Conservation (phyloP, 129 eudicot species). For the Escallonia herrerae region DNA sequence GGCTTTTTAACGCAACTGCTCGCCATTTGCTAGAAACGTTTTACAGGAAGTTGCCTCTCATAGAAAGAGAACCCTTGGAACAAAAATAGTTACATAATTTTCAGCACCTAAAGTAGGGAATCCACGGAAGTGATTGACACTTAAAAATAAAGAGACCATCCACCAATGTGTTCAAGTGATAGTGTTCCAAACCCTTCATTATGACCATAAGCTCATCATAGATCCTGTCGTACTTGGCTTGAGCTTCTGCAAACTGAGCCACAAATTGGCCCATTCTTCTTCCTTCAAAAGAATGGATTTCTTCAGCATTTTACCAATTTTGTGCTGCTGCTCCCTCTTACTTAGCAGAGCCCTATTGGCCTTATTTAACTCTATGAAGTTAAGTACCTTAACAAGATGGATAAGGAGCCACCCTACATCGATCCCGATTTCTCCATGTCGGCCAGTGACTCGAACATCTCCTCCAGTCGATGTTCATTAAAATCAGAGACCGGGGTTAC, state of each 20-base stretch:
- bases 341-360: neutral
- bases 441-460: neutral
- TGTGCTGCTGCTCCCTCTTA: neutral
- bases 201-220: neutral
- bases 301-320: neutral
- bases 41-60: no score
- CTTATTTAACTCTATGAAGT: neutral
- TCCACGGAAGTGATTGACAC: no score
- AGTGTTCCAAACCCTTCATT: neutral
- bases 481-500: neutral
- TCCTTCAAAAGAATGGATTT: neutral
- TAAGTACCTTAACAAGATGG: neutral
- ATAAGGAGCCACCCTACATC: neutral
- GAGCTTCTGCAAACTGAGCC: neutral
- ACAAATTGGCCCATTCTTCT: neutral
- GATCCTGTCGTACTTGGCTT: neutral
- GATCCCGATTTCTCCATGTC: slow-evolving; percentile 1
- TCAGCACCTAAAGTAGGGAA: no score
- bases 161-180: neutral
- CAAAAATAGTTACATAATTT: no score
- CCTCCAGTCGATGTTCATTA: neutral
- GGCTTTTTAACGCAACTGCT: no score
- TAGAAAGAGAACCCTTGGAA: no score
- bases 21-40: no score
- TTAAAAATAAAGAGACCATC: neutral